Conservation (phyloP, 352 stramenopile genomes). For the Phytophthora foliorum region DNA sequence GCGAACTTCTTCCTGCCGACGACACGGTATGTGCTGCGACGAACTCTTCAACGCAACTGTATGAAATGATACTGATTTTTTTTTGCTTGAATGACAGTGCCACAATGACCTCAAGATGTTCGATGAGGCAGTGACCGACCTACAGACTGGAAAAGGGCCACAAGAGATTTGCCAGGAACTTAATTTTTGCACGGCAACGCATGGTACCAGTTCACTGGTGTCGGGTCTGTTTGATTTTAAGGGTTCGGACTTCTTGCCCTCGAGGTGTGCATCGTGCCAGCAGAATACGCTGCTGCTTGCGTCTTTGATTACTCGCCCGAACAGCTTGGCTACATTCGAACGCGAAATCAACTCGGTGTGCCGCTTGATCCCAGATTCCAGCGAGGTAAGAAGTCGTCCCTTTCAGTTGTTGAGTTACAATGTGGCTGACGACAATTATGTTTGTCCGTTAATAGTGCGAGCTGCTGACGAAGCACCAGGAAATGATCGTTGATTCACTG, state of each 20-base stretch:
- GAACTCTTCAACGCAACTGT: background rate
- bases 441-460: slow-evolving; percentile 46
- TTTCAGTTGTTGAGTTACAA: background rate
- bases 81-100: slow-evolving; percentile 46
- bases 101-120: slow-evolving; percentile 77
- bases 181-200: slow-evolving; percentile 52
- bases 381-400: slow-evolving; percentile 34
- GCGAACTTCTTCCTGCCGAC: slow-evolving; percentile 66
- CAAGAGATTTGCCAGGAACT: slow-evolving; percentile 65
- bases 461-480: slow-evolving; percentile 61
- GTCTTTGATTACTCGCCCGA: slow-evolving; percentile 53
- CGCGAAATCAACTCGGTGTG: slow-evolving; percentile 62
- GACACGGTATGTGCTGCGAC: slow-evolving; percentile 54
- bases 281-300: slow-evolving; percentile 68
- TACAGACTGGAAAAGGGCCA: slow-evolving; percentile 69
- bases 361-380: slow-evolving; percentile 64
- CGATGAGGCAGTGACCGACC: slow-evolving; percentile 52
- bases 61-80: background rate
- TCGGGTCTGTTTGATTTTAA: slow-evolving; percentile 54
- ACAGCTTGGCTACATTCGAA: slow-evolving; percentile 62
- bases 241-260: slow-evolving; percentile 48
- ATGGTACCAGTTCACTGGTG: slow-evolving; percentile 26
- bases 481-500: slow-evolving; percentile 62
- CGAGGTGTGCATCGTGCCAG: slow-evolving; percentile 64
- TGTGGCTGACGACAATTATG: slow-evolving; percentile 1